Percentiles rank a stretch among this genome's conserved stretches.
Evolutionary conservation across 73 alveolate species (phyloP).

Genomic region (Paramecium pentaurelia): DNA sequence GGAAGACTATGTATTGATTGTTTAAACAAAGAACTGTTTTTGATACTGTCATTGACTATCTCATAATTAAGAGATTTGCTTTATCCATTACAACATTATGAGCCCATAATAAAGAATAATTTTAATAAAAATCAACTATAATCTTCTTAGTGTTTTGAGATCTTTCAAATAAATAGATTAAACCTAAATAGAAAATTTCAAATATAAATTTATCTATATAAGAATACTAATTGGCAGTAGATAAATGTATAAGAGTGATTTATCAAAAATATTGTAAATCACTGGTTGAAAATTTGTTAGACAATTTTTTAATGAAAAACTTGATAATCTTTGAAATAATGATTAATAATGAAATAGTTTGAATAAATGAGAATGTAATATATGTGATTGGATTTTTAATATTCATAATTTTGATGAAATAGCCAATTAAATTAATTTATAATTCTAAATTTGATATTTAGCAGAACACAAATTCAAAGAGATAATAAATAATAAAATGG

Average conservation of each 20-base stretch:
- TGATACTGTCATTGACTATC: neutral
- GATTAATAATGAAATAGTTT: neutral
- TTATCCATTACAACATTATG: neutral
- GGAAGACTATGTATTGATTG: neutral
- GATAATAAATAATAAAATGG: neutral
- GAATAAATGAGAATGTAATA: neutral
- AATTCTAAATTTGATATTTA: neutral
- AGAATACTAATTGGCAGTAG: neutral
- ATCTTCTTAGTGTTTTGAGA: neutral
- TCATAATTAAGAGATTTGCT: neutral
- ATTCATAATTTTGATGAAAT: neutral
- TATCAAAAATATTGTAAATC: neutral
- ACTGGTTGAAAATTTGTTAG: neutral
- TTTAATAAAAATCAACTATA: neutral
- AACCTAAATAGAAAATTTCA: neutral
- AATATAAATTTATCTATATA: neutral
- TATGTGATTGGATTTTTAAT: neutral
- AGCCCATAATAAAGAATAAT: neutral
- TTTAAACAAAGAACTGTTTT: neutral
- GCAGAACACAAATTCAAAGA: neutral
- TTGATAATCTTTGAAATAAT: neutral
- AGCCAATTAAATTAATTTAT: conserved; percentile 10
- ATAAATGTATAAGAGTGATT: neutral
- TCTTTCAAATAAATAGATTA: neutral
- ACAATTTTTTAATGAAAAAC: neutral